phyloP scores from a whole-genome alignment of 1,284 basidiomycete species.

The Sporisorium iseilematis-ciliati region DNA sequence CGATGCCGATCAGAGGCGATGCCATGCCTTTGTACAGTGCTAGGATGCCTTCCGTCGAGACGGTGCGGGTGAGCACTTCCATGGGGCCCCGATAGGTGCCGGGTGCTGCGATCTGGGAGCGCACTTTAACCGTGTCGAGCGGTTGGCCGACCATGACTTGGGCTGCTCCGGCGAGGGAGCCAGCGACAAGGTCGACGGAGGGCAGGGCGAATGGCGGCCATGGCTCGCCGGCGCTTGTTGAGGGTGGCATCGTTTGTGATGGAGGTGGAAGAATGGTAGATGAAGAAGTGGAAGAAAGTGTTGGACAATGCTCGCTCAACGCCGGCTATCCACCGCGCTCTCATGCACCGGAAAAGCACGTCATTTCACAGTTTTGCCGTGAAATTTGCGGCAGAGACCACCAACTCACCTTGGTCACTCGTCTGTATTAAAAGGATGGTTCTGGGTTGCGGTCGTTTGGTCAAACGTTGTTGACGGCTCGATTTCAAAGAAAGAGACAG shows the following conservation, averaged over 20 bases:
- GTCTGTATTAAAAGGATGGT: too few relatives aligned
- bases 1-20: slow-evolving; percentile 91
- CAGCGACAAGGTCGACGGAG: slow-evolving; percentile 50
- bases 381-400: neutral
- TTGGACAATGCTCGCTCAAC: neutral
- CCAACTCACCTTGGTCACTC: too few relatives aligned
- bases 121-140: slow-evolving; percentile 57
- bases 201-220: slow-evolving; percentile 59
- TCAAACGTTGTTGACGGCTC: too few relatives aligned
- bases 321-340: slow-evolving; percentile 13
- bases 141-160: slow-evolving; percentile 62
- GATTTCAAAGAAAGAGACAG: too few relatives aligned
- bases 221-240: slow-evolving; percentile 7
- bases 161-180: slow-evolving; percentile 52
- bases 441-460: too few relatives aligned
- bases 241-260: neutral
- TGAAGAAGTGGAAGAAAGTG: neutral
- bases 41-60: slow-evolving; percentile 42
- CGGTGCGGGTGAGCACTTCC: slow-evolving; percentile 47
- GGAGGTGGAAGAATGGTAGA: neutral
- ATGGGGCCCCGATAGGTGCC: slow-evolving; percentile 53
- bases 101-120: slow-evolving; percentile 47
- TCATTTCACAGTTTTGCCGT: slow-evolving; percentile 6
- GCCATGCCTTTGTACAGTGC: slow-evolving; percentile 76
- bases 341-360: slow-evolving; percentile 11